Evolutionary conservation across 2,329 filamentous ascomycete genomes (phyloP), one percentile per base, ranked within the genome.

Genomic region (Aspergillus chevalieri): DNA sequence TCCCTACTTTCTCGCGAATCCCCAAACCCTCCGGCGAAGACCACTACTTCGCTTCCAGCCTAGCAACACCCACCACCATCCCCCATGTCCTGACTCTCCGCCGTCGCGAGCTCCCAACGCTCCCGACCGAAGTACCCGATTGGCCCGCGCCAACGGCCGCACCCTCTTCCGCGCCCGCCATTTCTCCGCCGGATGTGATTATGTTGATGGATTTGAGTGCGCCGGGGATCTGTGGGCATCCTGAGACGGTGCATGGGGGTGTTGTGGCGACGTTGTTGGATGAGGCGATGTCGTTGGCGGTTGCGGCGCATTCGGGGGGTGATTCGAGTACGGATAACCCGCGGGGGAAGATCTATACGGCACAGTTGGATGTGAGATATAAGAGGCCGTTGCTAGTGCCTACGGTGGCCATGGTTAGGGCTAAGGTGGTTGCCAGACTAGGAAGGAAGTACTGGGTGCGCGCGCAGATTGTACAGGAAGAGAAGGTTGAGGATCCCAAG

Each of bases 21-120:
- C 55, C 62, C 53, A 74, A 75, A 52, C 60, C 64, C 7, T 52
- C 59, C 30, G 70, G 71, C 43, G 73, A 75, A 63, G 71, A 75
- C 49, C 65, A 65, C 47, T 74, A 67, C 60, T 70, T 74, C 49
- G 61, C 66, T 7, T 55, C 59, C 26, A 74, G 71, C 1, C 56
- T 74, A 30, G 65, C 57, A 33, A 71, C 71, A 6, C 44, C 62
- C 0, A 53, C 56, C 12, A 73, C 72, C 21, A 72, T 74, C 46
- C 72, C 72, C 2, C 65, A 71, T 47, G 56, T 67, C 26, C 57
- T 72, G 17, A 73, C 69, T 2, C 61, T 74, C 2, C 66, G 67
- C 51, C 62, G 65, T 15, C 60, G 61, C 36, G 50, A 65, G 6
- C 58, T 68, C 19, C 42, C 47, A n/a, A 30, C 56, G 15, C 47